Conservation (phyloP, 2,329 filamentous ascomycete species). For the Penicillium sclerotigenum region DNA sequence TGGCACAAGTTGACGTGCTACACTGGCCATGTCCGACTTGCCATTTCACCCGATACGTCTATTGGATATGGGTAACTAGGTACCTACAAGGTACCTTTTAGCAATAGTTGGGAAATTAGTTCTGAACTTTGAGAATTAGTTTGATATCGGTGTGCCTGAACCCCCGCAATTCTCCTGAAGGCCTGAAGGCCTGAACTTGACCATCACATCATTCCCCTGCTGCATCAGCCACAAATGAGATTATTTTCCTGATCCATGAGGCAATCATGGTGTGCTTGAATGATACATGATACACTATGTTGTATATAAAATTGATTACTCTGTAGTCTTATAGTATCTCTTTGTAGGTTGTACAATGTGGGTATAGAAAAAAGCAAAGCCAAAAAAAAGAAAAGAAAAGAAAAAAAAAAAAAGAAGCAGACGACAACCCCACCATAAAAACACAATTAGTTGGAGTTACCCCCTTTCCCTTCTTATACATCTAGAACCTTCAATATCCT, state of each 20-base stretch:
- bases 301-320: no score
- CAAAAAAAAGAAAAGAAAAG: neutral
- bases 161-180: constrained; percentile 4
- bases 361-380: neutral
- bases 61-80: neutral
- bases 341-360: neutral
- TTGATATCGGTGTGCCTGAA: neutral
- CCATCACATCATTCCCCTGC: constrained; percentile 5
- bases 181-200: neutral
- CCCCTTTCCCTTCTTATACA: neutral
- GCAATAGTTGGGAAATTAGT: neutral
- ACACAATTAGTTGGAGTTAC: neutral
- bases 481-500: neutral
- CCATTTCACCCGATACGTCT: constrained; percentile 1
- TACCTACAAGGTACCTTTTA: neutral
- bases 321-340: neutral
- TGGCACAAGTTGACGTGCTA: constrained; percentile 1
- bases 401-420: neutral
- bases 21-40: neutral
- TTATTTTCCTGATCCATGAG: neutral
- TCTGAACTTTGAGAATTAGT: neutral
- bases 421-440: neutral
- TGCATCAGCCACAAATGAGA: constrained; percentile 4
- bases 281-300: no score
- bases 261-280: neutral